Evolutionary conservation across 1,139 yeast species (phyloP), one percentile per base, ranked within the genome.

Genomic region (Geotrichum reessii): DNA sequence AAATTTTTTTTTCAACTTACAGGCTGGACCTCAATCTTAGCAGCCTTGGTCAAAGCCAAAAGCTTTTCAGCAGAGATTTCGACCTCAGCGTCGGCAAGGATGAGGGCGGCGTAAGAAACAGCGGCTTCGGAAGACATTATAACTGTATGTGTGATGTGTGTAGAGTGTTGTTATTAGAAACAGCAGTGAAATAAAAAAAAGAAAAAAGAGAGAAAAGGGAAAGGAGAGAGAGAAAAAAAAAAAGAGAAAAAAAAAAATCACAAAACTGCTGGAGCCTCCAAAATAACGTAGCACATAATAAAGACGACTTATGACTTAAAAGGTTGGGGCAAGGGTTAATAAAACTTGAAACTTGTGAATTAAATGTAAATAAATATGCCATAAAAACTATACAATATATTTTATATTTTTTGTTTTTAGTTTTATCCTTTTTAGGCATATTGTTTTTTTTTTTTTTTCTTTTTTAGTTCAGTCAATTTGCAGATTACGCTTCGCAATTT

Each of bases 71-170:
- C 76, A 73, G 96, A 78, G 84, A 90, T 83, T 79, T 88, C 96
- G 76, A 88, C 81, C 75, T 90, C 96, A 72, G 96, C 87, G 78
- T 91, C 97, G 71, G 97, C 96, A 80, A 91, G 84, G 83, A 91
- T 90, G 80, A 91, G 87, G 77, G 97, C 93, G 77, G 97, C 97
- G 75, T 70, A 65, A 63, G 73, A 73, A 63, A 73, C 74, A 64
- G 74, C 73, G 65, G 74, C 72, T 66, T 74, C 76, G 58, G 74
- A 61, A 62, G 70, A 67, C 70, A 67, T 67, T 63, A 57, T 63
- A 46, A 52, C 52, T 57, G 55, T 55, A 33, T 54, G 40, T 60
- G 51, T 50, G 55, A 24, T 7, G 28, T 27, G 47, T 42, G 51
- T 37, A 28, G 19, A 3, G 52, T 56, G n/a, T 33, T 33, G n/a